These are phyloP conservation scores for Aspergillus transmontanensis DNA, from an alignment of 2,329 filamentous ascomycete species.

Conservation along the genomic window DNA sequence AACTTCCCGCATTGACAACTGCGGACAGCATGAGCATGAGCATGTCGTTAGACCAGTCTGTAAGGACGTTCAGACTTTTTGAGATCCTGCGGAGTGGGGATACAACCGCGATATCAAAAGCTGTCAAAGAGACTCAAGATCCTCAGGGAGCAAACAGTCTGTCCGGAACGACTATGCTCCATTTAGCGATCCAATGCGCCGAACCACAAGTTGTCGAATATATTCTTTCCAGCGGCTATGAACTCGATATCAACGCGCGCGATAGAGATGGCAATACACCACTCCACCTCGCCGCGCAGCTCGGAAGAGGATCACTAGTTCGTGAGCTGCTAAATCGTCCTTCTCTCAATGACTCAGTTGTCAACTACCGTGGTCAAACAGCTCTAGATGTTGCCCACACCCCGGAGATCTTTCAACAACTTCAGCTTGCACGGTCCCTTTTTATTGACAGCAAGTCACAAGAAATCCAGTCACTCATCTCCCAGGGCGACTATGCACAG, in stretches of 20 bases:
- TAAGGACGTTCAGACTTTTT: conserved; percentile 91
- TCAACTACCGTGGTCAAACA: conserved; percentile 81
- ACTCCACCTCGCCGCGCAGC: conserved; percentile 80
- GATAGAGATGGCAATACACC: conserved; percentile 95
- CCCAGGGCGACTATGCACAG: conserved; percentile 70
- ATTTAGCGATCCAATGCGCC: conserved; percentile 93
- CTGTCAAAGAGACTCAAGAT: conserved; percentile 64
- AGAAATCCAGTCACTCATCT: conserved; percentile 79
- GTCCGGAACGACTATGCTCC: conserved; percentile 81
- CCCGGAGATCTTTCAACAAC: conserved; percentile 91
- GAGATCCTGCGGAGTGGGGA: conserved; percentile 90
- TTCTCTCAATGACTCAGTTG: conserved; percentile 82
- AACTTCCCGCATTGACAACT: conserved; percentile 36
- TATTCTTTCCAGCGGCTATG: conserved; percentile 75
- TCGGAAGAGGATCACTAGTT: conserved; percentile 80
- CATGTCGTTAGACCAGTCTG: conserved; percentile 82
- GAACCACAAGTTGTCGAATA: conserved; percentile 92
- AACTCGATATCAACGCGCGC: conserved; percentile 80
- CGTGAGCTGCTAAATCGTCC: conserved; percentile 79
- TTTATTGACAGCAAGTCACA: conserved; percentile 86
- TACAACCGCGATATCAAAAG: conserved; percentile 83
- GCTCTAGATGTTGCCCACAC: conserved; percentile 87
- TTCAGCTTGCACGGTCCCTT: conserved; percentile 86
- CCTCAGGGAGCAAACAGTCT: conserved; percentile 48
- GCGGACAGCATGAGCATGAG: conserved; percentile 34